Evolutionary conservation across 345 rosid genomes (phyloP).

Genomic region (Sonneratia caseolaris): DNA sequence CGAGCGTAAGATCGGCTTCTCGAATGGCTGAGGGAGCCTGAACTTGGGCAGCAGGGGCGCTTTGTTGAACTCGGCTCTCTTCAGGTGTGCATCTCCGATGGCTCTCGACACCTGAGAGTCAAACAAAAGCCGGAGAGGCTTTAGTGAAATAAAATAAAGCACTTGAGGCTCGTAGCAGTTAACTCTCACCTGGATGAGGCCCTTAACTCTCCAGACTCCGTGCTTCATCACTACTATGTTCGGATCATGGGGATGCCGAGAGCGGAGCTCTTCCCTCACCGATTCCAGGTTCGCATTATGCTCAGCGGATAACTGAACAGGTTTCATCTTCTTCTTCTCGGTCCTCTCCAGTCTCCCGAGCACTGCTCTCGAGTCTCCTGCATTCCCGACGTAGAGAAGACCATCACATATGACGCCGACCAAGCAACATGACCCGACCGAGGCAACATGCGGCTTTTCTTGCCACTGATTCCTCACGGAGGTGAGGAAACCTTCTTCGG

Average conservation of each 20-base stretch:
- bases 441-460: constrained; percentile 55
- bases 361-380: constrained; percentile 70
- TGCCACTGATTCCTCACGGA: constrained; percentile 59
- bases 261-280: constrained; percentile 56
- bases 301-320: constrained; percentile 60
- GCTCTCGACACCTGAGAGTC: constrained; percentile 59
- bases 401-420: constrained; percentile 63
- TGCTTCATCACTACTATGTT: constrained; percentile 54
- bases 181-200: constrained; percentile 60
- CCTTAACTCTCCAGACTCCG: constrained; percentile 74
- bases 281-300: constrained; percentile 62
- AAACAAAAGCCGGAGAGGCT: not conserved
- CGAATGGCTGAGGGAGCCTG: constrained; percentile 43
- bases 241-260: constrained; percentile 55
- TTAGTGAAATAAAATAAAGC: not conserved
- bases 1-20: constrained; percentile 57
- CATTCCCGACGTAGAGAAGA: constrained; percentile 50
- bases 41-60: constrained; percentile 53
- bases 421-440: constrained; percentile 75
- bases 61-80: constrained; percentile 66
- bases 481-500: constrained; percentile 58
- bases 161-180: not conserved
- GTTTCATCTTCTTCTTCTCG: constrained; percentile 22
- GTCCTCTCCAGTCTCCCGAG: constrained; percentile 48
- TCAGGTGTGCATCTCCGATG: constrained; percentile 77